Conservation (phyloP, 805 yeast species). For the Ogataea polymorpha region DNA sequence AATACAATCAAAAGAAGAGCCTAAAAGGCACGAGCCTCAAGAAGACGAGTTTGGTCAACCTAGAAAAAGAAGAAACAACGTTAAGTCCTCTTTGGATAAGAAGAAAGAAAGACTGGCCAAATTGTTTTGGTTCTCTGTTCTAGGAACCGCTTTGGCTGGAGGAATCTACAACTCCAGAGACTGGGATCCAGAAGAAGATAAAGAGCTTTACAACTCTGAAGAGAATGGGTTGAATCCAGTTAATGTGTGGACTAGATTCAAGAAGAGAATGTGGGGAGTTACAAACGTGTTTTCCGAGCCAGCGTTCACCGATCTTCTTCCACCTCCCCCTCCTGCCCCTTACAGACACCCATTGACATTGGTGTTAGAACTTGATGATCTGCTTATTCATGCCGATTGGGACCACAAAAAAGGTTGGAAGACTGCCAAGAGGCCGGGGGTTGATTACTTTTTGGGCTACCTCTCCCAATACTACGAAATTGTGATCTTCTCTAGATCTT, state of each 20-base stretch:
- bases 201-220: slow-evolving; percentile 36
- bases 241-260: slow-evolving; percentile 65
- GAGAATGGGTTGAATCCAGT: slow-evolving; percentile 70
- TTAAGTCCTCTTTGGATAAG: slow-evolving; percentile 65
- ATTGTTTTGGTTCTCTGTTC: slow-evolving; percentile 58
- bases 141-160: slow-evolving; percentile 53
- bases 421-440: slow-evolving; percentile 98
- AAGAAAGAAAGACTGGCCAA: slow-evolving; percentile 83
- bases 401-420: slow-evolving; percentile 92
- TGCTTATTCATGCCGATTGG: slow-evolving; percentile 91
- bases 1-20: slow-evolving; percentile 7
- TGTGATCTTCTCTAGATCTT: slow-evolving; percentile 83
- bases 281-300: slow-evolving; percentile 90
- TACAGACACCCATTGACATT: slow-evolving; percentile 90
- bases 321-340: slow-evolving; percentile 87
- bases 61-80: slow-evolving; percentile 50
- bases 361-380: slow-evolving; percentile 85
- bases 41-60: slow-evolving; percentile 34
- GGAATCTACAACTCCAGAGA: slow-evolving; percentile 71
- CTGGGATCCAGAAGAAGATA: slow-evolving; percentile 78
- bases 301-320: slow-evolving; percentile 86
- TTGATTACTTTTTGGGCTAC: slow-evolving; percentile 93
- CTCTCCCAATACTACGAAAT: slow-evolving; percentile 94
- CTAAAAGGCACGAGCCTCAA: slow-evolving; percentile 11
- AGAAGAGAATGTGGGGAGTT: slow-evolving; percentile 67